phyloP scores from a whole-genome alignment of 192 early-diverging fungal genomes.

The Coemansia reversa region DNA sequence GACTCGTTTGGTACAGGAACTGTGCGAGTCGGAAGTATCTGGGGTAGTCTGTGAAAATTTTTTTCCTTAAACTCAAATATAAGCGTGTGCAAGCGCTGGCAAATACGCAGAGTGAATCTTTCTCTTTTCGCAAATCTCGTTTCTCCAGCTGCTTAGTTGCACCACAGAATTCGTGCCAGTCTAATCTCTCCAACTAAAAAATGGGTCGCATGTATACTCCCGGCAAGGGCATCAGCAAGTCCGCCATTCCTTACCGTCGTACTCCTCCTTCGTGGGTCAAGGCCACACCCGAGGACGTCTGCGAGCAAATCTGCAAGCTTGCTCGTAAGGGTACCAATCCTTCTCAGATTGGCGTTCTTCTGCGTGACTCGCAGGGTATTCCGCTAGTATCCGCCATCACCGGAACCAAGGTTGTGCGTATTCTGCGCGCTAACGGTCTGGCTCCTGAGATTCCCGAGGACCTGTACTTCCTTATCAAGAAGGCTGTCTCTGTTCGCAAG shows the following conservation, averaged over 20 bases:
- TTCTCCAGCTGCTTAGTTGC: slow-evolving; percentile 3
- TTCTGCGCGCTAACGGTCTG: slow-evolving; percentile 95
- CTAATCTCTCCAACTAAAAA: slow-evolving; percentile 40
- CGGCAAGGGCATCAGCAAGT: slow-evolving; percentile 90
- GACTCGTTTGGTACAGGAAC: background rate
- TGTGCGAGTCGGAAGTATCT: background rate
- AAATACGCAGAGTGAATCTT: background rate
- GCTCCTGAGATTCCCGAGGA: slow-evolving; percentile 97
- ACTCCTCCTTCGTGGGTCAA: slow-evolving; percentile 97
- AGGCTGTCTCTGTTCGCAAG: slow-evolving; percentile 98
- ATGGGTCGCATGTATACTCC: slow-evolving; percentile 97
- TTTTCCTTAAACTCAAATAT: background rate
- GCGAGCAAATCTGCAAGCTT: slow-evolving; percentile 98
- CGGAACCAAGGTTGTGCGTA: slow-evolving; percentile 99
- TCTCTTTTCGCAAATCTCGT: slow-evolving; percentile 4
- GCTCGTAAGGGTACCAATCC: slow-evolving; percentile 99
- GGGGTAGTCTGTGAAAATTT: background rate
- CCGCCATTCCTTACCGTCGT: slow-evolving; percentile 78
- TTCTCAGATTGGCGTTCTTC: slow-evolving; percentile 97
- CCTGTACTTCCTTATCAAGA: slow-evolving; percentile 99
- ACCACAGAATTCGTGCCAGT: slow-evolving; percentile 8
- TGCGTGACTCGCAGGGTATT: slow-evolving; percentile 97
- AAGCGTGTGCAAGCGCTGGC: background rate
- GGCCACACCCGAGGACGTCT: slow-evolving; percentile 94
- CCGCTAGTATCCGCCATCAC: slow-evolving; percentile 96